Base-by-base conservation (phyloP, 805 yeast genomes). In the Blastobotrys robertii region DNA sequence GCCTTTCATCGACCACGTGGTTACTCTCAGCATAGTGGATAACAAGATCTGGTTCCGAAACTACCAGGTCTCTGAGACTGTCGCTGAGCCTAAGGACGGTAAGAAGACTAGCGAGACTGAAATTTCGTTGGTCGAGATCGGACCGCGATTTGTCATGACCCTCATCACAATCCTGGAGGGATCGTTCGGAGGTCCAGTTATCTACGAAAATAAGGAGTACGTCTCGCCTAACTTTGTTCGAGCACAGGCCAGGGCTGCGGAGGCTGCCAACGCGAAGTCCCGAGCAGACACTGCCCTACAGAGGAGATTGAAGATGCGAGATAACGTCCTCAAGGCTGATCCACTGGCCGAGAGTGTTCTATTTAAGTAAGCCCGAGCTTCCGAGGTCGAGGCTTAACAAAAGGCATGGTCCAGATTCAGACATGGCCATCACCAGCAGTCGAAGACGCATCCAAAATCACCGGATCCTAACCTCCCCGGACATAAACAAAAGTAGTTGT, bases 101-200 rank as follows among this genome's bases (percentile, higher is more conserved):
- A 65, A 64, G n/a, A 46, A 46, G 34, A 51, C 51, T 10, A 49
- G 39, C 19, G 64, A 62, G 42, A 77, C 77, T 33, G 85, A 86
- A 49, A 64, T 84, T 49, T 77, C 86, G 12, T 70, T 92, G 54
- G 83, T 92, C 45, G 98, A 92, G 69, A 86, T 92, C 53, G 98
- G 98, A 2, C 98, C 98, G 41, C 77, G 98, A 63, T 81, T 87
- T 51, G 97, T 92, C 30, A 72, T 92, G 69, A 90, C 97, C 2
- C 79, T 82, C 50, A 88, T 92, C 53, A 80, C 94, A 46, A 78
- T 92, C 42, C 72, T 90, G 50, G 97, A 92, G 68, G 98, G 98
- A 39, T 86, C 97, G 1, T 92, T 92, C 56, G 90, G 96, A 44
- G 98, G 98, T 14, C 96, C 97, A 50, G 86, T 88, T 73, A 87